These are phyloP conservation scores for Aspergillus taichungensis DNA, from an alignment of 495 filamentous ascomycete species.

Conservation along the genomic window DNA sequence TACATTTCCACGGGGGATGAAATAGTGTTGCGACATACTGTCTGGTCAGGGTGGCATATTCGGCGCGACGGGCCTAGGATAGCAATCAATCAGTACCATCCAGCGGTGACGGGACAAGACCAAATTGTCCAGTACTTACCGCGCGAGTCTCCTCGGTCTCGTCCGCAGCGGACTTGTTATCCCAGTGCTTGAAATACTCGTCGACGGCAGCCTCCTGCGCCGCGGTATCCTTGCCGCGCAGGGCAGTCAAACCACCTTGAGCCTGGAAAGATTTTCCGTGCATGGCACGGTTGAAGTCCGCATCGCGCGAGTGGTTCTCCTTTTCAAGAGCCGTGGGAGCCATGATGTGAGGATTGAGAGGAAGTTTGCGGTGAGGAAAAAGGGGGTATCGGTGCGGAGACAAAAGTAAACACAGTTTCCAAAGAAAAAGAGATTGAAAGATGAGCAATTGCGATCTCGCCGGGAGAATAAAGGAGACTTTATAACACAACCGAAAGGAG, in stretches of 20 bases:
- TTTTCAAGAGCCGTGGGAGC: conserved; percentile 65
- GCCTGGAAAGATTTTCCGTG: conserved; percentile 76
- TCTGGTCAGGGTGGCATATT: conserved; percentile 92
- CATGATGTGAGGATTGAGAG: conserved; percentile 43
- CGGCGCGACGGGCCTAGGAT: conserved; percentile 62
- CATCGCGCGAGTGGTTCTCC: conserved; percentile 84
- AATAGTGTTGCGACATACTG: conserved; percentile 53
- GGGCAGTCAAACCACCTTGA: conserved; percentile 66
- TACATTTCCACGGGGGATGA: neutral
- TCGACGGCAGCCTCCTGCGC: conserved; percentile 87
- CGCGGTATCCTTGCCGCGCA: conserved; percentile 72
- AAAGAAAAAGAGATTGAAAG: conserved; percentile 6
- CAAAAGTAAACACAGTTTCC: neutral
- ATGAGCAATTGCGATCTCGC: neutral
- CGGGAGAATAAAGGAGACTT: conserved; percentile 6
- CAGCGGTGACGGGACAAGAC: neutral
- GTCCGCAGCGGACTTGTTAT: conserved; percentile 69
- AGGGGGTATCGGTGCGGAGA: conserved; percentile 10
- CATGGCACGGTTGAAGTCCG: conserved; percentile 83
- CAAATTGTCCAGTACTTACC: conserved; percentile 33
- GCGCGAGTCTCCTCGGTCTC: conserved; percentile 80
- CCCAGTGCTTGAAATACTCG: conserved; percentile 99
- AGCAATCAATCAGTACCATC: conserved; percentile 3
- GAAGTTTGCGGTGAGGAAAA: conserved; percentile 13
- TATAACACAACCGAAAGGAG: conserved; percentile 5